Evolutionary conservation across 2,329 filamentous ascomycete species (phyloP), one percentile per base, ranked within the genome.

Genomic region (Hypoxylon sp.): DNA sequence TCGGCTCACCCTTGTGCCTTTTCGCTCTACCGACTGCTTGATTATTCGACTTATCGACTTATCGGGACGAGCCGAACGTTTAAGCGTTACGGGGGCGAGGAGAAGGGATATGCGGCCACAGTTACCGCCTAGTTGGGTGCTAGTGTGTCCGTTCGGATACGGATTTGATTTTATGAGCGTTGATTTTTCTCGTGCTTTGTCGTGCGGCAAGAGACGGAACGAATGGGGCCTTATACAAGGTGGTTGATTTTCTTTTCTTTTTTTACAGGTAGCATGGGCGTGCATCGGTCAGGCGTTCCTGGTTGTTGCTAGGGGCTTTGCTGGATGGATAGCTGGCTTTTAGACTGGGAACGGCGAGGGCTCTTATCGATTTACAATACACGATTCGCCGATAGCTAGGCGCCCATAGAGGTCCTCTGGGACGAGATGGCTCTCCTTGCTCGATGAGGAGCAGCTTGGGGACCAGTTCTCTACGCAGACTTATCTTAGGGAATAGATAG

Each of bases 201-300:
- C 30, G 10, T 22, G 44, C 13, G 20, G 27, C 20, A 31, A 57
- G 42, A 42, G 27, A 14, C 33, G 33, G 61, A 10, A 35, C 22
- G 30, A 30, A 46, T 2, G 35, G 11, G n/a, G 22, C 25, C 25
- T 11, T 37, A 22, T 33, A 59, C 25, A 61, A 54, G 48, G 33
- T 11, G 40, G 25, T 33, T n/a, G 40, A 17, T 42, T n/a, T 44
- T 46, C 31, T 55, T 44, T 40, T 50, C 37, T 40, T 55, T 44
- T 40, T 48, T 60, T 55, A 33, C 53, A 44, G 55, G 37, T 17
- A 66, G 62, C 66, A 59, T 64, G 22, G 49, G 53, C 54, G 64
- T 56, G 64, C 68, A 70, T 70, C 14, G 49, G 57, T 40, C 35
- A 14, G 64, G 68, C 64, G 68, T 70, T 70, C 6, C 7, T n/a